Evolutionary conservation across 2,329 filamentous ascomycete genomes (phyloP), one percentile per base, ranked within the genome.

Genomic region (Sclerotinia glacialis): DNA sequence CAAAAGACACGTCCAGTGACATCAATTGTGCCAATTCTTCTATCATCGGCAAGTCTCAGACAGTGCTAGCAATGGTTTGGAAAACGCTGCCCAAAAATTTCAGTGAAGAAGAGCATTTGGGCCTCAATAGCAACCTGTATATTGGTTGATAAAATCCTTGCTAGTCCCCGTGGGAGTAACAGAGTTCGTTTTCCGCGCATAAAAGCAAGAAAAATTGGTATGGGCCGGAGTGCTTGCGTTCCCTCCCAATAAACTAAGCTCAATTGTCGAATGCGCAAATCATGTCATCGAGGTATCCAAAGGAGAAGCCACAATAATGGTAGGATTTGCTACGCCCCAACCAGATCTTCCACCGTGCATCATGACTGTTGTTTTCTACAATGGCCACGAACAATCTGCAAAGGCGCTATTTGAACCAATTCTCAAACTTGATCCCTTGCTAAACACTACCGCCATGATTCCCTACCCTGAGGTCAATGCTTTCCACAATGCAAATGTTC

Each of bases 381-480:
- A 79, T 54, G 78, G 77, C 9, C 59, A 69, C 1, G 72, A 75
- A 56, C 71, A 71, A 6, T 72, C 75, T 34, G 78, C 63, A 18
- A 72, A 68, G 9, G 42, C 54, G 3, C 74, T 76, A 49, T 78
- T 76, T 64, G 69, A 49, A 8, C 66, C 67, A 2, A 65, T 79
- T 8, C 67, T 77, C 34, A 70, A 72, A 11, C 58, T 76, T 1
- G 69, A 66, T 0, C 73, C 77, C 11, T 34, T 77, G 2, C 67
- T 73, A 1, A 68, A 76, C 53, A 71, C 70, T 1, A 66, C 64
- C 23, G 40, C 62, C 6, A 69, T 70, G 66, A 73, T 78, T 28
- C 75, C 78, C 0, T 79, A 78, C 65, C 67, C 68, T 23, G 69
- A 72, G 9, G 68, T 78, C 8, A 79, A 80, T 60, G 64, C 66